Percentiles rank a stretch among this genome's conserved stretches.
phyloP scores from a whole-genome alignment of 225 moss, liverwort and hornwort species.

The Straminergon stramineum region DNA sequence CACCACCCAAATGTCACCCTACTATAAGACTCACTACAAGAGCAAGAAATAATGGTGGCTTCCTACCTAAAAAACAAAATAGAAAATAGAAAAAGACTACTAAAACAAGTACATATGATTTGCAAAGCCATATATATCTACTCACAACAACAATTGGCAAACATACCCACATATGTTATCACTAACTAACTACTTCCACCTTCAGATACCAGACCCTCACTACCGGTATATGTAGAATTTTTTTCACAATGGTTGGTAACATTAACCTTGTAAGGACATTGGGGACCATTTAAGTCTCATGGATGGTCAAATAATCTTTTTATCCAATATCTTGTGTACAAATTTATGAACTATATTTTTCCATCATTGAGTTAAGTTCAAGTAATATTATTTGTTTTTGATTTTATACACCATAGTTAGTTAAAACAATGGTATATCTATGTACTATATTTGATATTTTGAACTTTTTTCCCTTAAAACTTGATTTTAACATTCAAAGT shows the following conservation, averaged over 20 bases:
- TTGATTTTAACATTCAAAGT: not conserved
- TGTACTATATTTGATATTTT: not conserved
- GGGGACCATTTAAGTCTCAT: accelerated
- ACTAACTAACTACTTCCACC: not conserved
- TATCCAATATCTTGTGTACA: not conserved
- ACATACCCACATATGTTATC: not conserved
- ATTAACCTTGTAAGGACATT: not conserved
- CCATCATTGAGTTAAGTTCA: not conserved
- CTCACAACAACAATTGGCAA: not conserved
- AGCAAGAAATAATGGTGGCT: not conserved
- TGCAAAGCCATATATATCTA: not conserved
- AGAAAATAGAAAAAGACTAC: not conserved
- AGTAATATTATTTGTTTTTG: not conserved
- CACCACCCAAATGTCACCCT: accelerated
- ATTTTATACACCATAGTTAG: not conserved
- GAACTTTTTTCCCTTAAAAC: not conserved
- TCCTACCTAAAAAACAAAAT: accelerated
- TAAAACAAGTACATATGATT: not conserved
- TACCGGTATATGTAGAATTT: not conserved
- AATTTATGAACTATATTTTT: not conserved
- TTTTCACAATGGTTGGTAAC: not conserved
- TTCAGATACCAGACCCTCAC: accelerated
- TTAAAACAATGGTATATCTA: no score
- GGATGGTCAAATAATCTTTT: not conserved
- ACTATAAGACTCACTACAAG: not conserved